A percentile compares a stretch with the other conserved stretches of the same genome.
Evolutionary conservation across 2,329 filamentous ascomycete species (phyloP).

Genomic region (Ceratocystis harringtonii): DNA sequence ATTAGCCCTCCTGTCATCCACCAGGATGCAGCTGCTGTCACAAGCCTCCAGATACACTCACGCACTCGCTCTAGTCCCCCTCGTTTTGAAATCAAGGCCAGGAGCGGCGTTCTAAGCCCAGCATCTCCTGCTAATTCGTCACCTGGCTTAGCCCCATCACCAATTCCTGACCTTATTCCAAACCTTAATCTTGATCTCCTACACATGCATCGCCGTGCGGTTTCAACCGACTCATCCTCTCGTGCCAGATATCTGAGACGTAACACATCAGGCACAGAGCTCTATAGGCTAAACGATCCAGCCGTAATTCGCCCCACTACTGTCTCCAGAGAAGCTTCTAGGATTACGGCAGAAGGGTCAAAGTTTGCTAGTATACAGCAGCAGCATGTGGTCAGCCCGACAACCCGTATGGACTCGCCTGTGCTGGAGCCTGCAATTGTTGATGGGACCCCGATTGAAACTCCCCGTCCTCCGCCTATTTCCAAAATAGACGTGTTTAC

Average conservation of each 20-base stretch:
- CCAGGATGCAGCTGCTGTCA: background rate
- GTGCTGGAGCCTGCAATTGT: slow-evolving; percentile 9
- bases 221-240: slow-evolving; percentile 10
- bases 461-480: slow-evolving; percentile 12
- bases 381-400: background rate
- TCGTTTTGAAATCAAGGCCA: slow-evolving; percentile 9
- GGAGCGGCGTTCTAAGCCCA: background rate
- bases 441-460: slow-evolving; percentile 13
- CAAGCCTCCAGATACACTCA: background rate
- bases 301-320: background rate
- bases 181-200: slow-evolving; percentile 4
- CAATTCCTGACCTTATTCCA: slow-evolving; percentile 12
- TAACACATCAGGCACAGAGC: slow-evolving; percentile 10
- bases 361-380: background rate
- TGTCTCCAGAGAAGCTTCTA: background rate
- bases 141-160: slow-evolving; percentile 12
- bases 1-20: slow-evolving; percentile 7
- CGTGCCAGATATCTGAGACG: slow-evolving; percentile 7
- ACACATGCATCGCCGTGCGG: slow-evolving; percentile 5
- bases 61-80: slow-evolving; percentile 11
- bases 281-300: background rate
- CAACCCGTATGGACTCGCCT: slow-evolving; percentile 1
- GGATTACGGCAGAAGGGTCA: background rate
- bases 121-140: slow-evolving; percentile 8
- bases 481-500: slow-evolving; percentile 4